Percentiles rank a stretch among this genome's conserved stretches.
These are phyloP conservation scores for Senecio squalidus DNA, from an alignment of 140 eudicot genomes.

Conservation along the genomic window DNA sequence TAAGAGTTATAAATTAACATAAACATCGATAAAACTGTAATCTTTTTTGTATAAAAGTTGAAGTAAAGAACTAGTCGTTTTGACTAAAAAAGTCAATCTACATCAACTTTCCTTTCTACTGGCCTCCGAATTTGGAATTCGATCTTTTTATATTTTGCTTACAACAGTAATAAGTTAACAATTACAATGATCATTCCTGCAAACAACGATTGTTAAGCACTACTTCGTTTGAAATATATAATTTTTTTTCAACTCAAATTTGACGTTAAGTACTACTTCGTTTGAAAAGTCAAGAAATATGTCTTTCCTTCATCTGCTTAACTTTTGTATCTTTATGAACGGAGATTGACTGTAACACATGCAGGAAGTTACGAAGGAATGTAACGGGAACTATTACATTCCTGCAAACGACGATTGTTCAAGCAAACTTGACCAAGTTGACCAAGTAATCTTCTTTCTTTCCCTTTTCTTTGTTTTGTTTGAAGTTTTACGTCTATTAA, in stretches of 20 bases:
- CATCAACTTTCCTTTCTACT: background rate
- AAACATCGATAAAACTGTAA: background rate
- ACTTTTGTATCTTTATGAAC: conserved; percentile 5
- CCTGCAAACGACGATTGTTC: conserved; percentile 42
- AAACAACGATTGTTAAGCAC: too few species aligned
- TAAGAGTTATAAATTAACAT: background rate
- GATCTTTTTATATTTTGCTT: too few species aligned
- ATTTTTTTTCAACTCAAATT: too few species aligned
- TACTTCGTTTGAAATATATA: too few species aligned
- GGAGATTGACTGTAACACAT: conserved; percentile 9
- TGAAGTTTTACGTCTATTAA: background rate
- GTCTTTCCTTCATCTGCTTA: too few species aligned
- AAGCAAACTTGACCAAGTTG: conserved; percentile 55
- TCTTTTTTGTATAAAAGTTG: background rate
- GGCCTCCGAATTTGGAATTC: background rate
- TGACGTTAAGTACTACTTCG: too few species aligned
- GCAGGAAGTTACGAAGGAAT: conserved; percentile 60
- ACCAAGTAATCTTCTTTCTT: conserved; percentile 34
- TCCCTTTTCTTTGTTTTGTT: background rate
- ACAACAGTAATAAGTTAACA: too few species aligned
- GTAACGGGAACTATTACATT: conserved; percentile 64
- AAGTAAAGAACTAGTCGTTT: background rate
- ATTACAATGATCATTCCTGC: too few species aligned
- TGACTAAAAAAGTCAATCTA: background rate
- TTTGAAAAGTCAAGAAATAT: too few species aligned